Evolutionary conservation across 768 basidiomycete species (phyloP).

Genomic region (Trametes meyenii): DNA sequence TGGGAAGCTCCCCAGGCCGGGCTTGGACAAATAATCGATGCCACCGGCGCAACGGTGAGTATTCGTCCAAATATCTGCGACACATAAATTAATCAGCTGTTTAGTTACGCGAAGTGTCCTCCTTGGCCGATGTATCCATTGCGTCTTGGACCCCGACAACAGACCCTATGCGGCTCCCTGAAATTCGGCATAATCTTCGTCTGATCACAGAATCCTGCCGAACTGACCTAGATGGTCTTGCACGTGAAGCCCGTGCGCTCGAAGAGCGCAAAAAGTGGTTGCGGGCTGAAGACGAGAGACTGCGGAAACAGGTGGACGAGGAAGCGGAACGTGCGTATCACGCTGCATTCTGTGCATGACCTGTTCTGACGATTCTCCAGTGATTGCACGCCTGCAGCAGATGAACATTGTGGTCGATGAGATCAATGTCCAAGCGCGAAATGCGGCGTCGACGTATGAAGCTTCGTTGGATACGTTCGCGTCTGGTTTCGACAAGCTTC

Average conservation of each 20-base stretch:
- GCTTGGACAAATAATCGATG: conserved; percentile 91
- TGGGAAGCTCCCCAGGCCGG: conserved; percentile 53
- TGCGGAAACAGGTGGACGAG: conserved; percentile 69
- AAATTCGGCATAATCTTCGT: conserved; percentile 94
- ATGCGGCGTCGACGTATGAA: conserved; percentile 67
- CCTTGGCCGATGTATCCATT: conserved; percentile 74
- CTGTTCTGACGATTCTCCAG: conserved; percentile 41
- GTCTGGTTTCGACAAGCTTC: conserved; percentile 70
- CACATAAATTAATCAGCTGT: conserved; percentile 13
- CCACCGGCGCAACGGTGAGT: conserved; percentile 88
- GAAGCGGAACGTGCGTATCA: conserved; percentile 71
- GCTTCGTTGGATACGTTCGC: conserved; percentile 74
- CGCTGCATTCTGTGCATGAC: background rate
- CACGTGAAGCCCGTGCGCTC: conserved; percentile 84
- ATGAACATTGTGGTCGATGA: conserved; percentile 76
- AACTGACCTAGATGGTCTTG: conserved; percentile 83
- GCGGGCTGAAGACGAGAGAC: conserved; percentile 64
- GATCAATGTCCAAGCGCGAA: conserved; percentile 65
- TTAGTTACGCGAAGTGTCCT: conserved; percentile 86
- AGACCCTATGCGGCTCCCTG: conserved; percentile 89
- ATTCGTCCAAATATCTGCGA: conserved; percentile 2
- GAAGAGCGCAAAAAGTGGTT: conserved; percentile 79
- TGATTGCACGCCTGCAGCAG: conserved; percentile 76
- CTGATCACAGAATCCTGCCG: conserved; percentile 85
- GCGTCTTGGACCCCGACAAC: conserved; percentile 86